Percentiles rank a stretch among this genome's conserved stretches.
These are phyloP conservation scores for Neoboletus subvelutipes DNA, from an alignment of 768 basidiomycete genomes.

Conservation along the genomic window DNA sequence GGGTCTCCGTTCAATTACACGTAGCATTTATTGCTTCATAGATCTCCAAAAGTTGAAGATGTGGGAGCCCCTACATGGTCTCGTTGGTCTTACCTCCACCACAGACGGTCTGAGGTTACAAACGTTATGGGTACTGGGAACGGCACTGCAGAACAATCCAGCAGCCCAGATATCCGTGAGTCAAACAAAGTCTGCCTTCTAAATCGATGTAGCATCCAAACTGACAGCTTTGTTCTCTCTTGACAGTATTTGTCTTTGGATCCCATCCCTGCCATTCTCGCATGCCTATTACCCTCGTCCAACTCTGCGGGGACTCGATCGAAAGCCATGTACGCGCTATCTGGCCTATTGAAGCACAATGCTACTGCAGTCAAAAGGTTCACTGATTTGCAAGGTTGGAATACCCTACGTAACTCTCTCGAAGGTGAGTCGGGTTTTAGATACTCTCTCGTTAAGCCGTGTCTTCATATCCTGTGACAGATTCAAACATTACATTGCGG, in stretches of 20 bases:
- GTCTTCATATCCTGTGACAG: slow-evolving; percentile 36
- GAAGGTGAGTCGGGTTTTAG: slow-evolving; percentile 45
- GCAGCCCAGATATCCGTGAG: slow-evolving; percentile 73
- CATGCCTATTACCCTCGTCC: slow-evolving; percentile 55
- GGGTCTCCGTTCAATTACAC: background rate
- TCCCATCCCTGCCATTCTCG: slow-evolving; percentile 63
- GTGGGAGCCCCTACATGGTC: slow-evolving; percentile 71
- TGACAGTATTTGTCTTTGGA: slow-evolving; percentile 60
- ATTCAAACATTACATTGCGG: slow-evolving; percentile 75
- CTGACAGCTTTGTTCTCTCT: slow-evolving; percentile 1
- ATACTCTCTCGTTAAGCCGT: background rate
- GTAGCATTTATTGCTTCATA: slow-evolving; percentile 26
- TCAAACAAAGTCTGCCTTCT: slow-evolving; percentile 12
- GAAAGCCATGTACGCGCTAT: slow-evolving; percentile 83
- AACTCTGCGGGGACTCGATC: slow-evolving; percentile 57
- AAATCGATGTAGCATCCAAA: background rate
- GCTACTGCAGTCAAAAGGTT: slow-evolving; percentile 60
- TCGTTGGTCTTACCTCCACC: slow-evolving; percentile 55
- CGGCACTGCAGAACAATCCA: slow-evolving; percentile 88
- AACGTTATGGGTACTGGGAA: slow-evolving; percentile 84
- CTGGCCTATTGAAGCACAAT: slow-evolving; percentile 77
- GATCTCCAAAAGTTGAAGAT: slow-evolving; percentile 75
- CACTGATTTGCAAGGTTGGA: slow-evolving; percentile 59
- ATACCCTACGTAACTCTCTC: slow-evolving; percentile 53
- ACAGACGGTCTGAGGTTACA: slow-evolving; percentile 64